Evolutionary conservation across 2,329 filamentous ascomycete species (phyloP).

Genomic region (Grosmannia clavigera): DNA sequence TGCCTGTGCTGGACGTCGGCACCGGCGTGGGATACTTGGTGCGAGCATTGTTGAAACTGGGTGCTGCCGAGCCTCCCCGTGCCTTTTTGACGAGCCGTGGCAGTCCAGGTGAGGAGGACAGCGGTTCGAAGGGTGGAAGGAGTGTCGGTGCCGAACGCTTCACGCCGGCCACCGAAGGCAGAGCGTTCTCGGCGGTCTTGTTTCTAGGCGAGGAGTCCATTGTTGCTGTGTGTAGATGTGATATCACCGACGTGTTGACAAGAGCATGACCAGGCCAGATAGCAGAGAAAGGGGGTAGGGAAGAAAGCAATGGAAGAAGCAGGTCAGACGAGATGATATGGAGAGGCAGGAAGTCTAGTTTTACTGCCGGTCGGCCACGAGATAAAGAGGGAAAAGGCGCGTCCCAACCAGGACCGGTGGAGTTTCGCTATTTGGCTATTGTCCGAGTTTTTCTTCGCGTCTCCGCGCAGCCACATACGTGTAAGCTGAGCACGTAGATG

Average conservation of each 20-base stretch:
- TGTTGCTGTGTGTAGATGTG: constrained; percentile 2
- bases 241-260: constrained; percentile 1
- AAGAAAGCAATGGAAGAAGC: background rate
- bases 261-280: constrained; percentile 5
- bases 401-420: background rate
- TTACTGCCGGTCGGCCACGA: constrained; percentile 1
- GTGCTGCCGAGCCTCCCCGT: constrained; percentile 2
- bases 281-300: background rate
- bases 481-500: background rate
- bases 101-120: constrained; percentile 65
- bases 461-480: background rate
- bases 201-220: constrained; percentile 29
- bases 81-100: constrained; percentile 51
- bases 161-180: constrained; percentile 28
- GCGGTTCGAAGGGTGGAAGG: constrained; percentile 66
- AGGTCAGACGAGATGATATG: background rate
- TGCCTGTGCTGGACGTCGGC: constrained; percentile 85
- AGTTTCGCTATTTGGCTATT: background rate
- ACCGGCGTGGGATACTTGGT: constrained; percentile 83
- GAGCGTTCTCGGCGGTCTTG: constrained; percentile 22
- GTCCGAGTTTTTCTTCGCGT: constrained; percentile 1
- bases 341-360: background rate
- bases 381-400: constrained; percentile 1
- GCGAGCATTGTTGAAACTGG: constrained; percentile 27
- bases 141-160: constrained; percentile 56